Evolutionary conservation across 768 basidiomycete species (phyloP), one percentile per base, ranked within the genome.

Genomic region (Suillus ampliporus): DNA sequence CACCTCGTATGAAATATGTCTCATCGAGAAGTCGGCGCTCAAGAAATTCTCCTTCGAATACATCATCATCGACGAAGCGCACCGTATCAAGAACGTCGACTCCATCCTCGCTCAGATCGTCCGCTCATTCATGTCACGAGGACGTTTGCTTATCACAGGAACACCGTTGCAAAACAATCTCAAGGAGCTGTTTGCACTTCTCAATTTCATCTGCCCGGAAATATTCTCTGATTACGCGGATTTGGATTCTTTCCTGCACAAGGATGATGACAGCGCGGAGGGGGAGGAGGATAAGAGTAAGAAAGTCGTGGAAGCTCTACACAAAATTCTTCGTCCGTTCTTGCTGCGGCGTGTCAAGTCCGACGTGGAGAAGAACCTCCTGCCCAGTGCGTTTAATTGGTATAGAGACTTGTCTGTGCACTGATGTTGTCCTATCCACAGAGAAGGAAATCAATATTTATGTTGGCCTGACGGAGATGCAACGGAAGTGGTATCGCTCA

Each of bases 361-460:
- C 23, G 97, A 99, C 72, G 97, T 99, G 0, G 97, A 99, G 82
- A 98, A 99, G 80, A 94, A 87, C 63, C 82, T 99, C 48, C 74
- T 99, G 64, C 97, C 97, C 1, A 99, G 93, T 91, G 6, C 7
- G 11, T 37, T 26, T 17, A 23, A 58, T 56, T 7, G 13, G 0
- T 44, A 3, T 4, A 5, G 14, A 19, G 19, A 52, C n/a, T n/a
- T 57, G 17, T 31, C 2, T 14, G 3, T 56, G 57, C 4, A 48
- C 37, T 60, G 48, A 67, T 40, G 21, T 4, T 58, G 23, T 61
- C 61, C 58, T 50, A 2, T 28, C 48, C 28, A 56, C 67, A 94
- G 92, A 99, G 80, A 99, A 98, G 80, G 97, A 99, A 71, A 95
- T 99, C 74, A 99, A 99, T 70, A 94, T 99, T 48, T 99, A 99